These are phyloP conservation scores for Venturia asperata DNA, from an alignment of 2,329 filamentous ascomycete genomes.

Conservation along the genomic window DNA sequence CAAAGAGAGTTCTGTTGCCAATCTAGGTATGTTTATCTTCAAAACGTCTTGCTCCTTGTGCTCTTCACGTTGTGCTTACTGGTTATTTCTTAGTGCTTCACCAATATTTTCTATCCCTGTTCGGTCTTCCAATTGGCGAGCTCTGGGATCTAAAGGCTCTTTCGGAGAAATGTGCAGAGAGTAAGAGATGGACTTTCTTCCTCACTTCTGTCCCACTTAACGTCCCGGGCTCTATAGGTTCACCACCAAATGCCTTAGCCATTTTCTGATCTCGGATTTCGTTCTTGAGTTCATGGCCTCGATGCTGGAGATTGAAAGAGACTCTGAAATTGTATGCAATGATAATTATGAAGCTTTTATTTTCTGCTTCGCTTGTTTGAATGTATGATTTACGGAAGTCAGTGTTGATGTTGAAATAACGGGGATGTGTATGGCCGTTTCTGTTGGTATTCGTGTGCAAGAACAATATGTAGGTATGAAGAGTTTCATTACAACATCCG, in stretches of 20 bases:
- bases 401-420: no score
- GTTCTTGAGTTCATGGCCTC: background rate
- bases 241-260: constrained; percentile 34
- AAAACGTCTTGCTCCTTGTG: background rate
- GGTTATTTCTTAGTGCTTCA: constrained; percentile 29
- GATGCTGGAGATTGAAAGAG: background rate
- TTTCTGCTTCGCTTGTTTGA: no score
- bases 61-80: background rate
- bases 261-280: constrained; percentile 27
- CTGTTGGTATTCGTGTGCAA: no score
- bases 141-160: constrained; percentile 44
- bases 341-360: no score
- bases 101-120: constrained; percentile 43
- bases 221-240: constrained; percentile 35
- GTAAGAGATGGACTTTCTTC: constrained; percentile 42
- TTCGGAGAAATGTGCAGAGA: constrained; percentile 34
- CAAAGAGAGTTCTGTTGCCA: constrained; percentile 13
- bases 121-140: constrained; percentile 47
- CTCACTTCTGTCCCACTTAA: constrained; percentile 41
- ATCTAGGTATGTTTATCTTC: constrained; percentile 12
- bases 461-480: no score
- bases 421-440: no score
- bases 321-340: background rate
- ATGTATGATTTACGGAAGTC: no score
- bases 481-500: no score